Evolutionary conservation across 2,329 filamentous ascomycete species (phyloP).

Genomic region (Cladosporium austrohemisphaericum): DNA sequence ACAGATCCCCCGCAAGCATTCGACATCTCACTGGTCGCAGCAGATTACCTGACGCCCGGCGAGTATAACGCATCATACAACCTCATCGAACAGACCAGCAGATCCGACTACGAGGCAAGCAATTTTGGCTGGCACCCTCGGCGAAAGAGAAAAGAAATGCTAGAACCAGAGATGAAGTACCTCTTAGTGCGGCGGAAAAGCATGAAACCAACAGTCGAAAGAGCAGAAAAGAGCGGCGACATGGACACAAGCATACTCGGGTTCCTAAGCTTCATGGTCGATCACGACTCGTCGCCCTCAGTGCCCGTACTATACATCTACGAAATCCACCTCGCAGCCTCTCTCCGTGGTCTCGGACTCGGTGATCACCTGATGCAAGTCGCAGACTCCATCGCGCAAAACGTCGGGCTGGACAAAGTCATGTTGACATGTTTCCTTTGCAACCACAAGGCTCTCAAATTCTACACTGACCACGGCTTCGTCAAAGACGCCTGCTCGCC

Average conservation of each 20-base stretch:
- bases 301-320: conserved; percentile 71
- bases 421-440: conserved; percentile 71
- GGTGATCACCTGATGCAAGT: conserved; percentile 58
- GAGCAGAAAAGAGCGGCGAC: neutral
- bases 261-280: conserved; percentile 67
- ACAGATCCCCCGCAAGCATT: conserved; percentile 6
- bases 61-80: conserved; percentile 50
- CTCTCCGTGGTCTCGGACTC: conserved; percentile 59
- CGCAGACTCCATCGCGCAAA: conserved; percentile 51
- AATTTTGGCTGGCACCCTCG: conserved; percentile 59
- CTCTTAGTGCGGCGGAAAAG: conserved; percentile 51
- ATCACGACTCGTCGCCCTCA: conserved; percentile 57
- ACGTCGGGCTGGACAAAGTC: conserved; percentile 58
- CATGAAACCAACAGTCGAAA: neutral
- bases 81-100: conserved; percentile 62
- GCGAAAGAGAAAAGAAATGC: conserved; percentile 66
- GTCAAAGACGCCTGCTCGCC: conserved; percentile 52
- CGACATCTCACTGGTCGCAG: conserved; percentile 16
- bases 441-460: conserved; percentile 55
- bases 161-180: conserved; percentile 63
- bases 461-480: conserved; percentile 62
- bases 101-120: conserved; percentile 60
- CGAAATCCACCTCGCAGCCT: conserved; percentile 65
- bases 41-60: conserved; percentile 12
- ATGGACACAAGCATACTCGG: conserved; percentile 20